Conservation (phyloP, 768 basidiomycete genomes). For the Amanita thiersii region DNA sequence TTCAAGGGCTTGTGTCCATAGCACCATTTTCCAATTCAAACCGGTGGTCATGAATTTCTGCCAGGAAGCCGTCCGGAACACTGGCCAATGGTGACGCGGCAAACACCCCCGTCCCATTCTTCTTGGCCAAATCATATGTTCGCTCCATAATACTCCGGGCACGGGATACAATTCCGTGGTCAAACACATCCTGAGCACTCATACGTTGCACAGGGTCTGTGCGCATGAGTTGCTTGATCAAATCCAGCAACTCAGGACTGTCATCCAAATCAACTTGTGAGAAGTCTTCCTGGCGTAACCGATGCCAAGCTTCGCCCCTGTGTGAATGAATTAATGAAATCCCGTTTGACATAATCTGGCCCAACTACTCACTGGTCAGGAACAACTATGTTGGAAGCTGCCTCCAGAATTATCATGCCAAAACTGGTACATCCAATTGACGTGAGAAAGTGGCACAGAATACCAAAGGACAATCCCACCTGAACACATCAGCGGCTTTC, state of each 20-base stretch:
- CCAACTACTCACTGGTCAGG: slow-evolving; percentile 80
- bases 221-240: slow-evolving; percentile 75
- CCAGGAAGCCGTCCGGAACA: slow-evolving; percentile 55
- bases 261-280: slow-evolving; percentile 68
- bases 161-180: slow-evolving; percentile 56
- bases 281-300: slow-evolving; percentile 86
- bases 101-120: slow-evolving; percentile 34
- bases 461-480: slow-evolving; percentile 48
- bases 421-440: slow-evolving; percentile 45
- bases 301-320: slow-evolving; percentile 93
- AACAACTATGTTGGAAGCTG: slow-evolving; percentile 91
- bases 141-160: slow-evolving; percentile 59
- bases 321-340: slow-evolving; percentile 14
- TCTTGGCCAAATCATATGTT: slow-evolving; percentile 26
- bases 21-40: slow-evolving; percentile 9
- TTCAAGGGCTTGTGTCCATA: slow-evolving; percentile 20
- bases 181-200: slow-evolving; percentile 45
- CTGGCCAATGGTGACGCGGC: slow-evolving; percentile 54
- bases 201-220: slow-evolving; percentile 57
- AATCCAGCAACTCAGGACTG: slow-evolving; percentile 55
- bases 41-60: slow-evolving; percentile 41
- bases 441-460: slow-evolving; percentile 29
- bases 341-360: slow-evolving; percentile 13
- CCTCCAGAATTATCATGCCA: slow-evolving; percentile 94
- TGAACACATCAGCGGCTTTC: slow-evolving; percentile 94